These are phyloP conservation scores for Lactifluus hygrophoroides DNA, from an alignment of 768 basidiomycete genomes.

Conservation along the genomic window DNA sequence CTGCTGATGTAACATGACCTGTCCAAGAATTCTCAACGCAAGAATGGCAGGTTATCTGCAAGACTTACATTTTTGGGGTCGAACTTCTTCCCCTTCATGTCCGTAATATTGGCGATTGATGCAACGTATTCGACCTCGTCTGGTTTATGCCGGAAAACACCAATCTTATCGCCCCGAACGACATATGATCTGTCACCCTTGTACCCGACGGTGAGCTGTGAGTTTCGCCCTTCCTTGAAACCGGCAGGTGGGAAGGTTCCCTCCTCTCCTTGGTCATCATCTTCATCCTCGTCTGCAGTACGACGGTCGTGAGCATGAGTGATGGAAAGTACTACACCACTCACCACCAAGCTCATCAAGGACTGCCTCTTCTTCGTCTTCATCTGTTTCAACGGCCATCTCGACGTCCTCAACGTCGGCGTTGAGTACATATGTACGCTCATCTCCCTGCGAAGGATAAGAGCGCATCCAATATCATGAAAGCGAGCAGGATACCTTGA, in stretches of 20 bases:
- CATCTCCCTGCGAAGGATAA: conserved; percentile 51
- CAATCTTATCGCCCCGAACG: conserved; percentile 84
- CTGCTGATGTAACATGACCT: conserved; percentile 97
- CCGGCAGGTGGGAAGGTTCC: conserved; percentile 17
- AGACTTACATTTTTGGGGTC: conserved; percentile 69
- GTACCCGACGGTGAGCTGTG: conserved; percentile 88
- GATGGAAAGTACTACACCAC: conserved; percentile 9
- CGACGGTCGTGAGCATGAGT: background rate
- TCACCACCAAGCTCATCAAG: conserved; percentile 59
- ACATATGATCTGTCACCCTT: conserved; percentile 93
- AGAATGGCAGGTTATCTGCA: conserved; percentile 4
- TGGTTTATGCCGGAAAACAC: conserved; percentile 74
- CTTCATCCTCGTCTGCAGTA: conserved; percentile 13
- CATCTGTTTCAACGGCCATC: conserved; percentile 70
- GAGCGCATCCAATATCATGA: background rate
- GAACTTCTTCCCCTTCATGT: conserved; percentile 75
- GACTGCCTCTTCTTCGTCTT: conserved; percentile 70
- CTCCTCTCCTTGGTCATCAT: conserved; percentile 19
- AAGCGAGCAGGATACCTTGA: conserved; percentile 46
- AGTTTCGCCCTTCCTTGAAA: conserved; percentile 64
- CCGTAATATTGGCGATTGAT: conserved; percentile 76
- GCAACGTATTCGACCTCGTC: conserved; percentile 76
- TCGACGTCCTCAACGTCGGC: conserved; percentile 76
- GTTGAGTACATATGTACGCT: conserved; percentile 74
- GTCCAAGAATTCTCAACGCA: background rate